Evolutionary conservation across 1,284 basidiomycete genomes (phyloP).

Genomic region (Calocybe gambosa): DNA sequence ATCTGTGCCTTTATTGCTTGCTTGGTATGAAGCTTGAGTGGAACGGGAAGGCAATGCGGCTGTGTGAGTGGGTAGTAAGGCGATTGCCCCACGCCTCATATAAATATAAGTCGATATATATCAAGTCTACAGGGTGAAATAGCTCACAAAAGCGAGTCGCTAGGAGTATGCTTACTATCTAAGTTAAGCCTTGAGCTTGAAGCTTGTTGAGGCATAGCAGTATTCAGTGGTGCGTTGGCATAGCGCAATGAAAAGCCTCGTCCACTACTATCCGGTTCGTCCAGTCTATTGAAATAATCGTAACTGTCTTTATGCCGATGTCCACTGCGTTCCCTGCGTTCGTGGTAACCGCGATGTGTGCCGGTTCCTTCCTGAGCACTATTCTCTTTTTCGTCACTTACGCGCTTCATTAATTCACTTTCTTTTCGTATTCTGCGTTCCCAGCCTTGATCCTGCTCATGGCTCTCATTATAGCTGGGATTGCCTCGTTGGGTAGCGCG

Average conservation of each 20-base stretch:
- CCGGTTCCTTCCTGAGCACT: background rate
- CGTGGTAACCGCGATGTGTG: background rate
- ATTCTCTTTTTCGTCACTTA: slow-evolving; percentile 5
- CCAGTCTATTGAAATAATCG: slow-evolving; percentile 15
- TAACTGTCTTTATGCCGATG: slow-evolving; percentile 15
- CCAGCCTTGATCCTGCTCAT: slow-evolving; percentile 1
- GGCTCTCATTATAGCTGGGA: background rate
- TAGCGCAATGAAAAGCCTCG: slow-evolving; percentile 1
- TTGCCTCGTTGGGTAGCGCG: background rate
- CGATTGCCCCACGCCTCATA: too few relatives aligned
- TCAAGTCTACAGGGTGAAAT: too few relatives aligned
- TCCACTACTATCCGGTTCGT: slow-evolving; percentile 15
- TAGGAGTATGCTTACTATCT: slow-evolving; percentile 21
- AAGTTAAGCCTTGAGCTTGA: slow-evolving; percentile 6
- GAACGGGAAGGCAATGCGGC: slow-evolving; percentile 3
- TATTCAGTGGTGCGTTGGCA: slow-evolving; percentile 2
- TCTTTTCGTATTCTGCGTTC: slow-evolving; percentile 2
- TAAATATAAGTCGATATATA: too few relatives aligned
- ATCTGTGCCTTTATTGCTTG: background rate
- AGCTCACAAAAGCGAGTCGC: slow-evolving; percentile 19
- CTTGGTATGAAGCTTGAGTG: slow-evolving; percentile 9
- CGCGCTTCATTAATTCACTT: slow-evolving; percentile 1
- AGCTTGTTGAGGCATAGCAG: background rate
- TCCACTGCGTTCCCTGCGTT: slow-evolving; percentile 8
- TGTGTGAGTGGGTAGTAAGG: background rate